These are phyloP conservation scores for Phytophthora cajani DNA, from an alignment of 352 stramenopile species.

Conservation along the genomic window DNA sequence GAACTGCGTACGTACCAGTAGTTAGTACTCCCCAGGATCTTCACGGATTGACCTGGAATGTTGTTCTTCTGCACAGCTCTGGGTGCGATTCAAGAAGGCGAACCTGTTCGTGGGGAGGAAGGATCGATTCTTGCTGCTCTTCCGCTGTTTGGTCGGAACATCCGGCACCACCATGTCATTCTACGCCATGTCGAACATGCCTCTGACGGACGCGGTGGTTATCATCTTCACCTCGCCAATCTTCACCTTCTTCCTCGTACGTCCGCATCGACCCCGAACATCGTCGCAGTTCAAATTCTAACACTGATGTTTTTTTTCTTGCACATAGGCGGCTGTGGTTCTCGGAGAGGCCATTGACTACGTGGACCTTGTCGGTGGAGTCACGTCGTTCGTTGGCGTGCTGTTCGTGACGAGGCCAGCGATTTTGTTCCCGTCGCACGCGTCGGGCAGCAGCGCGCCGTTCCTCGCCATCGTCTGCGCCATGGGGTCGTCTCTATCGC, in stretches of 20 bases:
- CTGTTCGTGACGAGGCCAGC: slow-evolving; percentile 59
- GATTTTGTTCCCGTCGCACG: slow-evolving; percentile 49
- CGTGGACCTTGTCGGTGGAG: slow-evolving; percentile 42
- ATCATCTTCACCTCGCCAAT: slow-evolving; percentile 74
- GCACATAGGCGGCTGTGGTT: slow-evolving; percentile 48
- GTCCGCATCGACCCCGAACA: background rate
- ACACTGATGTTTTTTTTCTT: background rate
- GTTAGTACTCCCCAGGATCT: no score
- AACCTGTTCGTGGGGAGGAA: slow-evolving; percentile 42
- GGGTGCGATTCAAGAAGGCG: slow-evolving; percentile 42
- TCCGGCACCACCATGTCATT: slow-evolving; percentile 49
- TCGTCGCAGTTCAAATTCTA: background rate
- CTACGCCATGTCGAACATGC: slow-evolving; percentile 72
- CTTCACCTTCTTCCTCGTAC: slow-evolving; percentile 64
- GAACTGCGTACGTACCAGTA: slow-evolving; percentile 47
- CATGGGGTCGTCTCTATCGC: slow-evolving; percentile 35
- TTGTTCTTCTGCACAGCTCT: slow-evolving; percentile 24
- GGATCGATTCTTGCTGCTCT: slow-evolving; percentile 42
- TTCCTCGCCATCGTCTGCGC: slow-evolving; percentile 43
- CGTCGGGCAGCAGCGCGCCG: slow-evolving; percentile 7
- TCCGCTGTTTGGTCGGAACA: slow-evolving; percentile 58
- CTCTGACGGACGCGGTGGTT: slow-evolving; percentile 65
- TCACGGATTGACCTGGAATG: background rate
- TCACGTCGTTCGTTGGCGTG: slow-evolving; percentile 59
- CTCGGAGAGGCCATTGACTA: slow-evolving; percentile 53